Percentiles rank a stretch among this genome's conserved stretches.
Evolutionary conservation across 257 asterid genomes (phyloP).

Genomic region (Ajuga chamaepitys): DNA sequence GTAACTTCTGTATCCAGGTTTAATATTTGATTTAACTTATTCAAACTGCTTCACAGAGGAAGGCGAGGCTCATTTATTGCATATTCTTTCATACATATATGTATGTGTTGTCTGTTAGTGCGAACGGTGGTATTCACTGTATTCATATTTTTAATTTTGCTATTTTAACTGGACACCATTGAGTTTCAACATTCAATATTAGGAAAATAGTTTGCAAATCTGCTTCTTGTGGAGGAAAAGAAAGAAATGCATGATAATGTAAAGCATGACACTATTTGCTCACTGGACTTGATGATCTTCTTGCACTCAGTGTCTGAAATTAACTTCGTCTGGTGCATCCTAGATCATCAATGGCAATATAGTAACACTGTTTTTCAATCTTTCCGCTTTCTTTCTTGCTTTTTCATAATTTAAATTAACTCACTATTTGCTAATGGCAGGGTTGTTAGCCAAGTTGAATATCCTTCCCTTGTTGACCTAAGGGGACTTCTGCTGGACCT

Average conservation of each 20-base stretch:
- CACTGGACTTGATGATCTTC: slow-evolving; percentile 3
- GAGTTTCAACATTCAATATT: background rate
- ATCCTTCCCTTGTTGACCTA: slow-evolving; percentile 97
- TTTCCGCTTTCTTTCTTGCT: slow-evolving; percentile 6
- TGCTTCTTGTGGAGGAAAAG: background rate
- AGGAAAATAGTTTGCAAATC: background rate
- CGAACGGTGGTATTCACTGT: background rate
- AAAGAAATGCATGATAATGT: background rate
- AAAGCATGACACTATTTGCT: background rate
- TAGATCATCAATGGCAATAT: background rate
- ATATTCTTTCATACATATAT: background rate
- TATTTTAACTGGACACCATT: background rate
- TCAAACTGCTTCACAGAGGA: background rate
- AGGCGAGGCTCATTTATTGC: background rate
- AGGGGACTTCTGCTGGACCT: slow-evolving; percentile 98
- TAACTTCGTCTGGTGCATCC: slow-evolving; percentile 4
- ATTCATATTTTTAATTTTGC: background rate
- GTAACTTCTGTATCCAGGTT: background rate
- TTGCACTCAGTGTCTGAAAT: background rate
- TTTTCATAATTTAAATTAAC: background rate
- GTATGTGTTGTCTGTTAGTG: background rate
- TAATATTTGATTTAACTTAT: background rate
- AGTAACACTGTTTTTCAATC: background rate
- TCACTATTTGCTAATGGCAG: slow-evolving; percentile 36
- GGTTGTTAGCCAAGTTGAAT: slow-evolving; percentile 96